Evolutionary conservation across 2,329 filamentous ascomycete species (phyloP), one percentile per base, ranked within the genome.

Genomic region (Neofusicoccum kwambonambiense): DNA sequence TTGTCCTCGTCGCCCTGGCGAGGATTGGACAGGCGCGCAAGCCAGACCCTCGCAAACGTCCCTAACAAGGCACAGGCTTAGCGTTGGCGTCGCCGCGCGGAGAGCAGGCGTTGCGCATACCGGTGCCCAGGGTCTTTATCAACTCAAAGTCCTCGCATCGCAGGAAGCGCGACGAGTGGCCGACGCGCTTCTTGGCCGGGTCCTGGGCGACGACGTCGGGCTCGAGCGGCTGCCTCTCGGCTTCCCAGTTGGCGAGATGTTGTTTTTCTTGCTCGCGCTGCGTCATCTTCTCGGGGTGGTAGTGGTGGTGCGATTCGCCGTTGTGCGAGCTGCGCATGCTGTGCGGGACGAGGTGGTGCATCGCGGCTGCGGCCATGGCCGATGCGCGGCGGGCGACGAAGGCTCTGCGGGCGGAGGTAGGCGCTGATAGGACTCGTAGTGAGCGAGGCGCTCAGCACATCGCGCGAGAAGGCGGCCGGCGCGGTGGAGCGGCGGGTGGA

Each of bases 1-100:
- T 87, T 85, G 73, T 84, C 82, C 67, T 82, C 80, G 70, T 89
- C 86, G 42, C 80, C 80, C 22, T 84, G 75, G 52, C 75, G 73
- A 17, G 76, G 72, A 69, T 83, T 82, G 47, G 85, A 83, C 42
- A 91, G 85, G 66, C 87, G 87, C 60, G 91, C 90, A 67, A 94
- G 86, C 82, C 90, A 93, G 51, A 95, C 91, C 68, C 91, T 85
- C 69, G 91, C 91, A 80, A 95, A 95, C 12, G 90, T 93, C 68
- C 90, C 89, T 89, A 74, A 34, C 13, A 64, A 58, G 44, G 52
- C 51, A 58, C 62, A 64, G 37, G 62, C 52, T 64, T 64, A 64
- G 62, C 56, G 35, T 37, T 11, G 19, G 44, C 15, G 41, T 44
- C n/a, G 62, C 17, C 37, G 50, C 34, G 51, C 56, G 44, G 45